Evolutionary conservation across 1,284 basidiomycete genomes (phyloP), one percentile per base, ranked within the genome.

Genomic region (Rhodotorula sp.): DNA sequence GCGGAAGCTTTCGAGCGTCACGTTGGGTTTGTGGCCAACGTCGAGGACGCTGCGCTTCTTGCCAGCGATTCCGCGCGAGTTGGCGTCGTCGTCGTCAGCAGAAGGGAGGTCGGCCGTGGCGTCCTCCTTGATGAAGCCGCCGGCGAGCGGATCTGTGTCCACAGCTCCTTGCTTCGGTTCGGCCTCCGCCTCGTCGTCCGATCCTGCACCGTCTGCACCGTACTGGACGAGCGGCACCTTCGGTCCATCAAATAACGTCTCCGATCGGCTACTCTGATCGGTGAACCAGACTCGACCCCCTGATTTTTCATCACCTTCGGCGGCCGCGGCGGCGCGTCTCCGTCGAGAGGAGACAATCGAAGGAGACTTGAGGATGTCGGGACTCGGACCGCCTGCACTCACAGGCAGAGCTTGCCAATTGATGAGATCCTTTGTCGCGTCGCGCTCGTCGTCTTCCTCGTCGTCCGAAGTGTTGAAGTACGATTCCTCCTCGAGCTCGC

Each of bases 381-480:
- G 12, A 12, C 37, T 42, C 37, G 37, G 37, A 14, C 37, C 37
- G 14, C 37, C 37, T 42, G 10, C 37, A 42, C 37, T 14, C 8
- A 1, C 37, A 42, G 10, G 22, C 14, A 10, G 29, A 29, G n/a
- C 44, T 48, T n/a, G 62, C 57, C 55, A 59, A 58, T 59, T 22
- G 46, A 42, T 26, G 62, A 48, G 26, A 59, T 44, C 18, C 22
- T 62, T 62, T 5, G 60, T 42, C 54, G 68, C n/a, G 42, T 48
- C 66, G 64, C 80, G 81, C 37, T 42, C 37, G 37, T 42, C 37
- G 33, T 88, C 85, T 55, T 88, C 87, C 48, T 91, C 90, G 66
- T 88, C 86, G 69, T 91, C 90, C 44, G 89, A 89, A 24, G 83
- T 85, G 76, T 93, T 91, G 84, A 96, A 96, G 83, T 95, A 98